phyloP scores from a whole-genome alignment of 768 basidiomycete species.

The Suillus sp. region DNA sequence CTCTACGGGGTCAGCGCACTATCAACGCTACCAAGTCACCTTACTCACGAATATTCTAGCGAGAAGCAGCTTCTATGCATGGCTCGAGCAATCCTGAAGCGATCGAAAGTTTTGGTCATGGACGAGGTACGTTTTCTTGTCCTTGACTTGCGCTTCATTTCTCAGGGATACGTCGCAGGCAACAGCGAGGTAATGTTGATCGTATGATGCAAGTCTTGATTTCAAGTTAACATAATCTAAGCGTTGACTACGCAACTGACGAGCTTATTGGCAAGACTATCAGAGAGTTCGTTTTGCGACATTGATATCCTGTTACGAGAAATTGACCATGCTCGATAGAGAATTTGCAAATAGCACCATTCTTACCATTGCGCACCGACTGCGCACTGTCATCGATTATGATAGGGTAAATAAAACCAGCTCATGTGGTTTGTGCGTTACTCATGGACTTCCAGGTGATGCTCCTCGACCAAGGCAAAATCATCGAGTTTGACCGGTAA shows the following conservation, averaged over 20 bases:
- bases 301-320: background rate
- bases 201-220: background rate
- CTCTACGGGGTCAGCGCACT: slow-evolving; percentile 64
- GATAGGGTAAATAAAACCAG: slow-evolving; percentile 58
- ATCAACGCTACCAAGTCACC: slow-evolving; percentile 16
- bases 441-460: slow-evolving; percentile 52
- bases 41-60: slow-evolving; percentile 33
- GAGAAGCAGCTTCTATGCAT: slow-evolving; percentile 89
- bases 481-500: slow-evolving; percentile 72
- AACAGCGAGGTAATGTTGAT: slow-evolving; percentile 56
- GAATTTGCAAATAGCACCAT: slow-evolving; percentile 83
- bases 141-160: background rate
- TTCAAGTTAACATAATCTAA: slow-evolving; percentile 22
- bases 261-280: slow-evolving; percentile 85
- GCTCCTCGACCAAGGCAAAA: slow-evolving; percentile 76
- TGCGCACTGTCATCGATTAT: slow-evolving; percentile 82
- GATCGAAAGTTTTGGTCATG: slow-evolving; percentile 80
- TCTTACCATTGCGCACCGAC: slow-evolving; percentile 79
- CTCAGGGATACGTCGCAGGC: slow-evolving; percentile 44
- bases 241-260: slow-evolving; percentile 86
- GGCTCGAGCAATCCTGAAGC: slow-evolving; percentile 82
- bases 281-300: slow-evolving; percentile 55
- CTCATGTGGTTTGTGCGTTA: slow-evolving; percentile 11
- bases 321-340: slow-evolving; percentile 35
- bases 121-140: slow-evolving; percentile 59